Evolutionary conservation across 1,284 basidiomycete genomes (phyloP).

Genomic region (Uromyces viciae-fabae): DNA sequence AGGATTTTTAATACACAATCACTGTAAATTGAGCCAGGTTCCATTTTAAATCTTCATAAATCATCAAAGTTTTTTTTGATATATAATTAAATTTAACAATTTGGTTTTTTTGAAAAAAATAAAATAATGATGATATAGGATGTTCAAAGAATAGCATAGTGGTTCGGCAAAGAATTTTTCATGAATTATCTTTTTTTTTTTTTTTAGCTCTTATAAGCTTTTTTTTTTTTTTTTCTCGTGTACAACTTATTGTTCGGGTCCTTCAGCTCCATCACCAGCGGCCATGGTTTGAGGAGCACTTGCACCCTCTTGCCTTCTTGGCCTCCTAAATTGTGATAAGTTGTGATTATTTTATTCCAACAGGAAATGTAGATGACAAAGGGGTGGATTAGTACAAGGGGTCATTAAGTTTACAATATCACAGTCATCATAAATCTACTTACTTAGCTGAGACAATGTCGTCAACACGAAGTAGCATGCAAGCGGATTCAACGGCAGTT

Average conservation of each 20-base stretch:
- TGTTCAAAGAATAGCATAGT: too few species aligned
- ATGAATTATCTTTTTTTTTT: too few species aligned
- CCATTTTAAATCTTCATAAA: too few species aligned
- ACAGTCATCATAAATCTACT: not conserved
- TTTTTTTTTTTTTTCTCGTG: too few species aligned
- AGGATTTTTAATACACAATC: too few species aligned
- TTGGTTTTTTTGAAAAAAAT: too few species aligned
- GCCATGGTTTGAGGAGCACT: constrained; percentile 47
- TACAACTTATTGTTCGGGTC: constrained; percentile 47
- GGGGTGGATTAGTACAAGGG: not conserved
- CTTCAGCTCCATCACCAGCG: constrained; percentile 42
- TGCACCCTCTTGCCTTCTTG: constrained; percentile 46
- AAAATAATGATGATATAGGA: too few species aligned
- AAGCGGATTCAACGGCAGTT: constrained; percentile 92
- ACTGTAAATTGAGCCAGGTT: too few species aligned
- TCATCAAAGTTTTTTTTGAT: too few species aligned
- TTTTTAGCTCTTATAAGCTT: too few species aligned
- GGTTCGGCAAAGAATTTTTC: too few species aligned
- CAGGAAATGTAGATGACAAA: not conserved
- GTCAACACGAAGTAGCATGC: constrained; percentile 86
- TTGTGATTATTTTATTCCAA: not conserved
- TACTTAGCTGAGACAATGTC: constrained; percentile 81
- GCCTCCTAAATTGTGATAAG: constrained; percentile 30
- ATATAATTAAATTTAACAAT: too few species aligned
- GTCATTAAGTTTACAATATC: not conserved